These are phyloP conservation scores for Aspergillus bombycis DNA, from an alignment of 2,329 filamentous ascomycete species.

Conservation along the genomic window DNA sequence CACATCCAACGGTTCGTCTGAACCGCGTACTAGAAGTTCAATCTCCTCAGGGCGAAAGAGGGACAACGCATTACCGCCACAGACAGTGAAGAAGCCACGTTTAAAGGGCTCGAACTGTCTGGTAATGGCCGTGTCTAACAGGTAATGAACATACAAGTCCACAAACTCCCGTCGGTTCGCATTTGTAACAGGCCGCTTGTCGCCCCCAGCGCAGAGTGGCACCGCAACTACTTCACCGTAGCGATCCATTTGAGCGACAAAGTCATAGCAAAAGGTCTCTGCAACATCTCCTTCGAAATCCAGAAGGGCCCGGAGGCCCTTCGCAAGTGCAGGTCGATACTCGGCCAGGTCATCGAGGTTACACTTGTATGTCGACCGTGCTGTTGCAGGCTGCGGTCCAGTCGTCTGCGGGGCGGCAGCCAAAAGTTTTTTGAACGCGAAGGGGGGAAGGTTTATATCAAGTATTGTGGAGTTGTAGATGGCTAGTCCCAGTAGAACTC, in stretches of 20 bases:
- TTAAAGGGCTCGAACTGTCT: constrained; percentile 94
- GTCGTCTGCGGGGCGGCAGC: constrained; percentile 70
- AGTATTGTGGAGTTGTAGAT: constrained; percentile 96
- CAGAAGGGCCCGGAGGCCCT: constrained; percentile 73
- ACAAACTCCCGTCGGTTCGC: constrained; percentile 83
- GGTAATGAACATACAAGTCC: constrained; percentile 77
- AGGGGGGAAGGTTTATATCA: constrained; percentile 83
- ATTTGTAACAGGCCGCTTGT: constrained; percentile 77
- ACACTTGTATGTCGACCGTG: constrained; percentile 65
- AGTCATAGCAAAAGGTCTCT: constrained; percentile 77
- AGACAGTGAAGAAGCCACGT: constrained; percentile 89
- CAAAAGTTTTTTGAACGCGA: constrained; percentile 85
- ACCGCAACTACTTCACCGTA: constrained; percentile 71
- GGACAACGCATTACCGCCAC: constrained; percentile 82
- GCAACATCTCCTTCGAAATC: constrained; percentile 86
- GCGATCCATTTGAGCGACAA: constrained; percentile 74
- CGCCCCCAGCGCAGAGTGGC: constrained; percentile 74
- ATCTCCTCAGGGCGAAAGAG: constrained; percentile 91
- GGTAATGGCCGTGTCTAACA: constrained; percentile 75
- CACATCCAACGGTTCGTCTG: constrained; percentile 81
- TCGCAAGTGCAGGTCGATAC: constrained; percentile 74
- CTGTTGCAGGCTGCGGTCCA: constrained; percentile 60
- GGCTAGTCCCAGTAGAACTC: constrained; percentile 82
- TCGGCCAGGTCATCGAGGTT: constrained; percentile 82
- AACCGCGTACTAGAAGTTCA: constrained; percentile 81